Evolutionary conservation across 305 asterid species (phyloP), one percentile per base, ranked within the genome.

Genomic region (Coffea humblotiana): DNA sequence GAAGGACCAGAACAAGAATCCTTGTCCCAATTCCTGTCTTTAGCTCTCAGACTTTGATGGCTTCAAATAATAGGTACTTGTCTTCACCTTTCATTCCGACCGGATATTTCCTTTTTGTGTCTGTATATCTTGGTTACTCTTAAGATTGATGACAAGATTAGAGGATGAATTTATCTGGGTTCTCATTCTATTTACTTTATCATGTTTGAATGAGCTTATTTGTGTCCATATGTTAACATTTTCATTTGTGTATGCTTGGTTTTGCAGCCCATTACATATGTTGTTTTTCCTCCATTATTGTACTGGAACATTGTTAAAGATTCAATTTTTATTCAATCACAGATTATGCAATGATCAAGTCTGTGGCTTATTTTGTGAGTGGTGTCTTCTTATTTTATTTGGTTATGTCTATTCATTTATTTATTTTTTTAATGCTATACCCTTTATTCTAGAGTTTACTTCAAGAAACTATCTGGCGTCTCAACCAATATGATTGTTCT

Each of bases 11-110:
- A 13, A 16, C 27, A 12, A 74, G 9, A 16, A 11, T 32, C 13
- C 16, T 32, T 67, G 11, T 67, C 14, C 48, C 51, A 37, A 3
- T 25, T 75, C 70, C 15, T 35, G 16, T 16, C 1, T 27, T 15
- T 18, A 68, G 74, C 56, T 71, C 56, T 45, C 10, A 71, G 65
- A 21, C 32, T 60, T 16, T 23, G 43, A 75, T 75, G 79, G 79
- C 52, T 37, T 75, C 54, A 47, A 15, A 13, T 45, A 52, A 7
- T 54, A 75, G 79, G 79, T 75, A 61, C 71, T 43, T 23, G 13
- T 60, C 27, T 43, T 75, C 19, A 2, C 23, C 14, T 19, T 43
- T 49, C 43, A 14, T 48, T 61, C 11, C 11, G 14, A 6, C 56
- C 56, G n/a, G 52, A 21, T 43, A 37, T 43, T 21, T 75, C 43